A percentile compares a stretch with the other conserved stretches of the same genome.
Conservation (phyloP, 208 protist genomes). For the Wallacemonas sp. region DNA sequence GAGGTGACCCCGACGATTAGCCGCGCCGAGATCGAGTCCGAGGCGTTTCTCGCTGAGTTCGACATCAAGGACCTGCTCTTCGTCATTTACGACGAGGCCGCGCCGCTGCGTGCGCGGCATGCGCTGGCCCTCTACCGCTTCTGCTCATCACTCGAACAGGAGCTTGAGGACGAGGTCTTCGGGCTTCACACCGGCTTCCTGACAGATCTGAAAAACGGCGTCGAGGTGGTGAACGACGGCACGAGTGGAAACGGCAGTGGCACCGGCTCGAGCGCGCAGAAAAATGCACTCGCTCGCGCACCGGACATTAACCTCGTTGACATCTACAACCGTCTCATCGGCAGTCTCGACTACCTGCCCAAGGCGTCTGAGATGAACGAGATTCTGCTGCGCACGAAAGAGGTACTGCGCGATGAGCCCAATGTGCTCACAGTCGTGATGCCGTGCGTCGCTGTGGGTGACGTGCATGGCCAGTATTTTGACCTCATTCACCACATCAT, state of each 20-base stretch:
- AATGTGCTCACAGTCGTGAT: slow-evolving; percentile 97
- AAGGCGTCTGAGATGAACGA: slow-evolving; percentile 76
- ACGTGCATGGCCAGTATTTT: slow-evolving; percentile 84
- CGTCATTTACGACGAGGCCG: slow-evolving; percentile 42
- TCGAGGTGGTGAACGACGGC: not conserved
- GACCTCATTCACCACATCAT: slow-evolving; percentile 77
- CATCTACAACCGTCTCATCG: slow-evolving; percentile 63
- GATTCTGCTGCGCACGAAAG: slow-evolving; percentile 63
- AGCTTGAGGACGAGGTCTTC: slow-evolving; percentile 79
- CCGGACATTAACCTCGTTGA: slow-evolving; percentile 45
- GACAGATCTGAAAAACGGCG: slow-evolving; percentile 20
- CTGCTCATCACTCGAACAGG: slow-evolving; percentile 54
- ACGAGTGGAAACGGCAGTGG: not conserved
- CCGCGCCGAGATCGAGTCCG: slow-evolving; percentile 5
- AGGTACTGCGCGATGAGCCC: slow-evolving; percentile 91
- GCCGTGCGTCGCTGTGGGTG: slow-evolving; percentile 87
- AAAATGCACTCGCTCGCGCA: slow-evolving; percentile 13
- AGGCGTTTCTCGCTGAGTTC: slow-evolving; percentile 39
- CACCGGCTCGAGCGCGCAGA: not conserved
- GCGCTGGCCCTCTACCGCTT: slow-evolving; percentile 77
- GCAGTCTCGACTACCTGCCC: slow-evolving; percentile 53
- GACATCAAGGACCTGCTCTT: slow-evolving; percentile 46
- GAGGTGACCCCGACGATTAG: slow-evolving; percentile 27
- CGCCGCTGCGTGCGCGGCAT: slow-evolving; percentile 58
- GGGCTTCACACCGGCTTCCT: slow-evolving; percentile 50